phyloP scores from a whole-genome alignment of 257 asterid species.

The Henckelia pumila region DNA sequence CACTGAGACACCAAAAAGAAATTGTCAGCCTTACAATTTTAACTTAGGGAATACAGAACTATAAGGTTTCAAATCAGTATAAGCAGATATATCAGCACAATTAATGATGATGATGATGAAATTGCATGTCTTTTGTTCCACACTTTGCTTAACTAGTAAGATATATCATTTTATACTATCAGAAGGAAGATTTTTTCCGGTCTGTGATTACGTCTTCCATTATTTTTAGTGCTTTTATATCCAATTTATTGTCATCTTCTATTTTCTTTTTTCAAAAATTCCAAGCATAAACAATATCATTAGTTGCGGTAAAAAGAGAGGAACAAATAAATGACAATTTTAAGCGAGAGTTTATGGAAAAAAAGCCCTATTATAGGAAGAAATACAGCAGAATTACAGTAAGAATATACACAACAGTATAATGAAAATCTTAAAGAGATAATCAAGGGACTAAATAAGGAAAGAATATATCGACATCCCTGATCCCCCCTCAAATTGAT shows the following conservation, averaged over 20 bases:
- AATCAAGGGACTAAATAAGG: no score
- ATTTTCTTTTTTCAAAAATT: no score
- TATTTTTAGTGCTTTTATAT: no score
- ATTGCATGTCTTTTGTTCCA: background rate
- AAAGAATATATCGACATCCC: no score
- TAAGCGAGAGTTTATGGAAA: no score
- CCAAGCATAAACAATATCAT: background rate
- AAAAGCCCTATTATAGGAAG: no score
- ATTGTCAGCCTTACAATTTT: background rate
- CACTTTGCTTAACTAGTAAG: background rate
- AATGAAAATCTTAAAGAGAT: no score
- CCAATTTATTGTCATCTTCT: background rate
- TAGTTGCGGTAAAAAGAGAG: background rate
- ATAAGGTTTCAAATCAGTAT: background rate
- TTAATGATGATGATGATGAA: no score
- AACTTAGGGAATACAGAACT: background rate
- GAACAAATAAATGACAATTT: no score
- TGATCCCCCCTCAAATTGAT: no score
- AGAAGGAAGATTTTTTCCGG: background rate
- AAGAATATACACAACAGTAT: no score
- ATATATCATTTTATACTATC: background rate
- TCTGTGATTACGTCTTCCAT: background rate
- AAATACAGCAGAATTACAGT: no score
- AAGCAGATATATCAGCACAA: background rate
- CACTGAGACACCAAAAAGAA: constrained; percentile 47